These are phyloP conservation scores for Tulasnella sp. DNA, from an alignment of 768 basidiomycete genomes.

Conservation along the genomic window DNA sequence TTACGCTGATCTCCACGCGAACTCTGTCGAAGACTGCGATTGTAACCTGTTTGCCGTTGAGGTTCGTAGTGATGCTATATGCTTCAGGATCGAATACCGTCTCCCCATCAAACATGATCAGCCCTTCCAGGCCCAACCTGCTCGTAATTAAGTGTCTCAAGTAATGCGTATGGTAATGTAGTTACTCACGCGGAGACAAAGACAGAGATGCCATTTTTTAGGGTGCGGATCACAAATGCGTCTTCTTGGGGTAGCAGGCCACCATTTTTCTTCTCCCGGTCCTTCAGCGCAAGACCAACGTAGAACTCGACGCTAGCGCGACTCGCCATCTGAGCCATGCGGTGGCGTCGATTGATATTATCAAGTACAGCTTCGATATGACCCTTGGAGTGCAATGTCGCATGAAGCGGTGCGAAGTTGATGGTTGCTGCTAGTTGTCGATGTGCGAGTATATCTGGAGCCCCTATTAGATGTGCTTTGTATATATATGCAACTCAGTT, in stretches of 20 bases:
- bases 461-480: background rate
- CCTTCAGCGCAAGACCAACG: constrained; percentile 82
- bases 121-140: constrained; percentile 86
- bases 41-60: constrained; percentile 33
- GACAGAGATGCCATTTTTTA: constrained; percentile 91
- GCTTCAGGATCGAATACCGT: constrained; percentile 84
- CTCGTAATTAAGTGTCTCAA: background rate
- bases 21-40: constrained; percentile 93
- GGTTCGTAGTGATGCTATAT: constrained; percentile 52
- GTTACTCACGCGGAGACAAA: constrained; percentile 78
- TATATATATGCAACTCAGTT: background rate
- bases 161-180: background rate
- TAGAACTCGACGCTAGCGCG: constrained; percentile 96
- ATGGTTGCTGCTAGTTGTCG: constrained; percentile 89
- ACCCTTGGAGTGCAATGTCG: constrained; percentile 73
- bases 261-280: constrained; percentile 33
- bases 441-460: constrained; percentile 77
- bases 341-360: constrained; percentile 80
- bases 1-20: constrained; percentile 75
- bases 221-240: constrained; percentile 85
- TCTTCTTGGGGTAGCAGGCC: constrained; percentile 39
- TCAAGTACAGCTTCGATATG: constrained; percentile 79
- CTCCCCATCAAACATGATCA: constrained; percentile 87
- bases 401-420: constrained; percentile 66
- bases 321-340: constrained; percentile 96